Percentiles rank a stretch among this genome's conserved stretches.
Evolutionary conservation across 768 basidiomycete genomes (phyloP).

Genomic region (Rhodosporidiobolus sp.): DNA sequence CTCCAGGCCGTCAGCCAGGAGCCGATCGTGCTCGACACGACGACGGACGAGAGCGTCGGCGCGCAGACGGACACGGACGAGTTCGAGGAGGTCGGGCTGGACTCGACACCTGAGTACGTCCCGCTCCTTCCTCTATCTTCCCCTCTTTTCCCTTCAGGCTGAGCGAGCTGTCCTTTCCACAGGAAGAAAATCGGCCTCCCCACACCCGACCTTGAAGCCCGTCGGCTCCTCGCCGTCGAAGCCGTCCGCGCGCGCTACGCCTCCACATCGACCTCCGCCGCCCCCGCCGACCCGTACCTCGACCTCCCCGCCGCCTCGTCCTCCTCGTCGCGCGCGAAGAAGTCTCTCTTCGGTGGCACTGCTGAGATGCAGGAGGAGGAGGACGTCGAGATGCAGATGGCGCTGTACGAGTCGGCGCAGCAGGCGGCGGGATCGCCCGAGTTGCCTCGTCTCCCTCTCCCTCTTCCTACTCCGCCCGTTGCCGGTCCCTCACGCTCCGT

Average conservation of each 20-base stretch:
- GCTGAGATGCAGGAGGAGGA: slow-evolving; percentile 50
- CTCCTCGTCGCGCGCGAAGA: neutral
- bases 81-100: slow-evolving; percentile 37
- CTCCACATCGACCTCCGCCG: neutral
- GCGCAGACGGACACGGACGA: slow-evolving; percentile 54
- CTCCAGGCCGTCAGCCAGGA: slow-evolving; percentile 53
- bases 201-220: slow-evolving; percentile 26
- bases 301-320: slow-evolving; percentile 9
- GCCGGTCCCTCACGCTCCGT: neutral
- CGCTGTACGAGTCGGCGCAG: slow-evolving; percentile 59
- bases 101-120: slow-evolving; percentile 15
- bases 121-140: neutral
- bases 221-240: slow-evolving; percentile 29
- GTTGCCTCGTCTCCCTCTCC: neutral
- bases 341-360: slow-evolving; percentile 15
- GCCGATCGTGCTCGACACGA: slow-evolving; percentile 75
- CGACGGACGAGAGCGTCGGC: slow-evolving; percentile 48
- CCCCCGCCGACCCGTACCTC: slow-evolving; percentile 31
- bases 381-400: slow-evolving; percentile 61
- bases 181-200: slow-evolving; percentile 7
- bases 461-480: neutral
- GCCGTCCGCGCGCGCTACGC: slow-evolving; percentile 27
- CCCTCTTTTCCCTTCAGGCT: neutral
- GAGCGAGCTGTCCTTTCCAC: neutral
- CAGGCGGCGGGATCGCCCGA: neutral